Evolutionary conservation across 371 early-diverging fungal species (phyloP).

Genomic region (Mucor sp.): DNA sequence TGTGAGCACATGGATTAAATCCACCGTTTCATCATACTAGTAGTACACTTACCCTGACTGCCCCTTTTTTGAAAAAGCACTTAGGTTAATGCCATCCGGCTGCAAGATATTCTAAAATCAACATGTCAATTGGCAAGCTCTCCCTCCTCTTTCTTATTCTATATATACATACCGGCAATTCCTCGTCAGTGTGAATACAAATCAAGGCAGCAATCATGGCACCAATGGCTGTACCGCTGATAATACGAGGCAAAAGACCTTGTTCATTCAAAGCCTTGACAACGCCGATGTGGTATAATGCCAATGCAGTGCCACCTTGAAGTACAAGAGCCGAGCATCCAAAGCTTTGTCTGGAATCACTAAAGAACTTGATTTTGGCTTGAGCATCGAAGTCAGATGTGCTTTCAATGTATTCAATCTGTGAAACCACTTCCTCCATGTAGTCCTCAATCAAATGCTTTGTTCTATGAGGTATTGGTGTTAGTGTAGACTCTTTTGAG

Average conservation of each 20-base stretch:
- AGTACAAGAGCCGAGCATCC: conserved; percentile 73
- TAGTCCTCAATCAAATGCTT: conserved; percentile 75
- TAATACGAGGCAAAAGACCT: conserved; percentile 68
- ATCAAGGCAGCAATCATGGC: conserved; percentile 74
- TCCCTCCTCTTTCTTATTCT: background rate
- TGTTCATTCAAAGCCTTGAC: conserved; percentile 70
- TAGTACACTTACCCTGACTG: conserved; percentile 50
- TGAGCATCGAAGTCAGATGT: conserved; percentile 52
- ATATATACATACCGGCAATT: conserved; percentile 58
- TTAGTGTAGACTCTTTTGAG: background rate
- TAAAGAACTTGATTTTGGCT: conserved; percentile 68
- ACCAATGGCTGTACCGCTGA: conserved; percentile 74
- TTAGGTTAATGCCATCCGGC: conserved; percentile 64
- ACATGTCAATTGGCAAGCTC: background rate
- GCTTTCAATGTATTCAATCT: conserved; percentile 61
- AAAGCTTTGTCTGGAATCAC: conserved; percentile 67
- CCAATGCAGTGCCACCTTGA: conserved; percentile 70
- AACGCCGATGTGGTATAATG: conserved; percentile 74
- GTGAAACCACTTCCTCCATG: conserved; percentile 62
- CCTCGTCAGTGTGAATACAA: conserved; percentile 71
- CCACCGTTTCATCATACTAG: background rate
- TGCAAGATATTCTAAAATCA: conserved; percentile 51
- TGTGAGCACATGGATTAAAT: too few relatives aligned
- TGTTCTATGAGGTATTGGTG: conserved; percentile 43
- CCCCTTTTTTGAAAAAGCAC: conserved; percentile 62